phyloP scores from a whole-genome alignment of 129 eudicot species.

The Arctium lappa region DNA sequence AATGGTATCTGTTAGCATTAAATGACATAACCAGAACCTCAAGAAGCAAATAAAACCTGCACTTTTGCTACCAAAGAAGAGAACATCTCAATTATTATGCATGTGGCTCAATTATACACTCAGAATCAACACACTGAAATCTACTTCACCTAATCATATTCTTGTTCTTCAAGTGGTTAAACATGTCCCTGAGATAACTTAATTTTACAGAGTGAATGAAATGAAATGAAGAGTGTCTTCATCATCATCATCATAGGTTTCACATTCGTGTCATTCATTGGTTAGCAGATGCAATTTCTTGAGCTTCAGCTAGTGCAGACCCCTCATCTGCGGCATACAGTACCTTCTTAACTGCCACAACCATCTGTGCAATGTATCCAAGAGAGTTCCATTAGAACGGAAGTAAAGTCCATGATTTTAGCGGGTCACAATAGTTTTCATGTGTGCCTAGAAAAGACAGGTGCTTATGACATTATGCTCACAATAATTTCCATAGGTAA shows the following conservation, averaged over 20 bases:
- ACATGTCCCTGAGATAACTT: constrained; percentile 9
- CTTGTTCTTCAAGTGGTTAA: background rate
- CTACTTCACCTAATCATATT: background rate
- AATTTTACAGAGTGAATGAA: constrained; percentile 10
- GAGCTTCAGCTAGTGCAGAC: constrained; percentile 74
- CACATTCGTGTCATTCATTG: constrained; percentile 15
- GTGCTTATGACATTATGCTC: too few relatives aligned
- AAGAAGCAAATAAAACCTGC: background rate
- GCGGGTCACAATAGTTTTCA: background rate
- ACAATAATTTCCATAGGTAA: background rate
- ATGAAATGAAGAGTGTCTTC: constrained; percentile 17
- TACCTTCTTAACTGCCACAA: constrained; percentile 67
- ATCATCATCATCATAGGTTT: constrained; percentile 24
- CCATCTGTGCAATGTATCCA: constrained; percentile 54
- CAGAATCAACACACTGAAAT: background rate
- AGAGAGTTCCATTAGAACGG: background rate
- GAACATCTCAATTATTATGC: background rate
- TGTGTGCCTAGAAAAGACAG: too few relatives aligned
- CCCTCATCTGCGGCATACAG: constrained; percentile 74
- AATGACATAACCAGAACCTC: background rate
- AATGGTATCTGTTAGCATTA: background rate
- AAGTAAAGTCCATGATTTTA: background rate
- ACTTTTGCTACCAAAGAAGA: background rate
- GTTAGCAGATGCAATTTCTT: constrained; percentile 36
- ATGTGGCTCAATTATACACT: background rate